Evolutionary conservation across 352 stramenopile genomes (phyloP).

Genomic region (Phytophthora multivora): DNA sequence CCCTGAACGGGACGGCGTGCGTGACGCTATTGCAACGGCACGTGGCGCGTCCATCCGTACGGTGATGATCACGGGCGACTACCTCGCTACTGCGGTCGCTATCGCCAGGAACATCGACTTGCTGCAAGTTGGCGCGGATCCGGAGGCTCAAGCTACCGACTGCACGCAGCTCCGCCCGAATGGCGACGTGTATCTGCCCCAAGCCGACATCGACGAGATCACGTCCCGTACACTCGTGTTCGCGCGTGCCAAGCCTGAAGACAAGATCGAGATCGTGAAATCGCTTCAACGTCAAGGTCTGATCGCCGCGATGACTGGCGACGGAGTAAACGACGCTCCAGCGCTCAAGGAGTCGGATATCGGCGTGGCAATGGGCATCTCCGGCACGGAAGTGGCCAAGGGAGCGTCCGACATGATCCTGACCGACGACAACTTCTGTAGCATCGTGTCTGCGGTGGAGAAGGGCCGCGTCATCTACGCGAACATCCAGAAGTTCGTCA

Average conservation of each 20-base stretch:
- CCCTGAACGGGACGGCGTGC: slow-evolving; percentile 66
- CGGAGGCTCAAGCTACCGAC: slow-evolving; percentile 61
- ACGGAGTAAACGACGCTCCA: slow-evolving; percentile 98
- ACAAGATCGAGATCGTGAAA: slow-evolving; percentile 97
- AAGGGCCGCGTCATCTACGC: slow-evolving; percentile 97
- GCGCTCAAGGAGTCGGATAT: slow-evolving; percentile 97
- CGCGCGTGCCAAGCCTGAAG: slow-evolving; percentile 93
- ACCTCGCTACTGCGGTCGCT: slow-evolving; percentile 93
- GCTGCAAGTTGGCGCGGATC: slow-evolving; percentile 74
- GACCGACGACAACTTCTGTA: slow-evolving; percentile 98
- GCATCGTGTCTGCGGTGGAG: slow-evolving; percentile 96
- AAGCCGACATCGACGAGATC: slow-evolving; percentile 90
- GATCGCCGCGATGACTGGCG: slow-evolving; percentile 96
- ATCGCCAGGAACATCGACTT: slow-evolving; percentile 95
- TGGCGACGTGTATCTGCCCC: slow-evolving; percentile 59
- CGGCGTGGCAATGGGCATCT: slow-evolving; percentile 97
- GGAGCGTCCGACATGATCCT: slow-evolving; percentile 98
- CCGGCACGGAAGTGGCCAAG: slow-evolving; percentile 97
- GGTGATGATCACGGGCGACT: slow-evolving; percentile 96
- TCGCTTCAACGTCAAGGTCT: slow-evolving; percentile 91
- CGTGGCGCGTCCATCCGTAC: slow-evolving; percentile 63
- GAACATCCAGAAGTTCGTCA: slow-evolving; percentile 98
- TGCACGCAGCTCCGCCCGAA: slow-evolving; percentile 68
- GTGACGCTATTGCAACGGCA: slow-evolving; percentile 50
- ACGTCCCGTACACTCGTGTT: slow-evolving; percentile 89